Conservation (phyloP, 2,329 filamentous ascomycete species). For the Neonectria coccinea region DNA sequence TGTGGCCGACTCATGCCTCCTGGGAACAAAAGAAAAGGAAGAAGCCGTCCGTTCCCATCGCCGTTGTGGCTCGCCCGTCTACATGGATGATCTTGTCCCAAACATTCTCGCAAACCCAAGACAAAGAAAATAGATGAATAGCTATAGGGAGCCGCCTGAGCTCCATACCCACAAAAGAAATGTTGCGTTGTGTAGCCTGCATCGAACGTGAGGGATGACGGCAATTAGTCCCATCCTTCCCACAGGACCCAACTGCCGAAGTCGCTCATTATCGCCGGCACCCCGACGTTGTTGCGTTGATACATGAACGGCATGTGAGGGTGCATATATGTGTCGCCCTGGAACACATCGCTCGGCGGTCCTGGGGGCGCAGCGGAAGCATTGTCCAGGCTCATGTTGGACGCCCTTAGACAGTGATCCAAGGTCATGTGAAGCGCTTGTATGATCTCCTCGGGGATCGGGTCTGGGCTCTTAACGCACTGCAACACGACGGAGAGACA, state of each 20-base stretch:
- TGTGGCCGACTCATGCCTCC: conserved; percentile 22
- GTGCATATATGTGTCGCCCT: conserved; percentile 46
- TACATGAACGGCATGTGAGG: conserved; percentile 48
- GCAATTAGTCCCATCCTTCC: conserved; percentile 53
- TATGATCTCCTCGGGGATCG: conserved; percentile 56
- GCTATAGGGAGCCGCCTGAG: conserved; percentile 4
- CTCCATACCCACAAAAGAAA: conserved; percentile 13
- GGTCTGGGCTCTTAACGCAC: conserved; percentile 57
- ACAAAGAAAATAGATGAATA: conserved; percentile 28
- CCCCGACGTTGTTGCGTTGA: conserved; percentile 44
- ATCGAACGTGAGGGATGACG: background rate
- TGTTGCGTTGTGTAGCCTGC: background rate
- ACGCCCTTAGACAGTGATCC: conserved; percentile 58
- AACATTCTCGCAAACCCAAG: conserved; percentile 10
- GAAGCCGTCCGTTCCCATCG: conserved; percentile 25
- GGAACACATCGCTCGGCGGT: conserved; percentile 33
- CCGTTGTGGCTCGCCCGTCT: conserved; percentile 35
- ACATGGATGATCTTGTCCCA: conserved; percentile 25
- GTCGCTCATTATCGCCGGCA: conserved; percentile 44
- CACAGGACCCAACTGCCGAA: conserved; percentile 54
- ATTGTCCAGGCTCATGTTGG: conserved; percentile 57
- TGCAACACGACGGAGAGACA: conserved; percentile 61
- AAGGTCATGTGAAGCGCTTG: conserved; percentile 57
- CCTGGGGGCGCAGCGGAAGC: conserved; percentile 33
- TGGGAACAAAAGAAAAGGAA: background rate